Conservation (phyloP, 176 grass and related monocot species). For the Saccharum officinarum region DNA sequence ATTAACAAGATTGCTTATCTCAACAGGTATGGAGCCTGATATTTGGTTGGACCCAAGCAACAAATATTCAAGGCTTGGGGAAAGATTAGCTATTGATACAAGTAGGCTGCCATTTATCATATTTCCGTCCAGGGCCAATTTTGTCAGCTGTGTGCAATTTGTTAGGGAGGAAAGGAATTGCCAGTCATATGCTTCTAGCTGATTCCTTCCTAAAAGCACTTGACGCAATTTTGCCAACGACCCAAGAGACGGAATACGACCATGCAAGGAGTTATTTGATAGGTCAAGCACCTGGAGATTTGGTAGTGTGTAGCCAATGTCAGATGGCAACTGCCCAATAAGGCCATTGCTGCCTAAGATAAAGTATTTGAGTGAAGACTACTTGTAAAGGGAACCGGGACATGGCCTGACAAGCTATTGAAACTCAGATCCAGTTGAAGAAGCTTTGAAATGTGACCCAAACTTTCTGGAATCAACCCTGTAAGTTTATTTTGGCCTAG, state of each 20-base stretch:
- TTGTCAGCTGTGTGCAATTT: constrained; percentile 24
- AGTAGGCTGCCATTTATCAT: constrained; percentile 26
- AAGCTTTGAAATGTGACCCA: neutral
- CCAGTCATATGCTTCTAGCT: constrained; percentile 31
- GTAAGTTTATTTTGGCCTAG: constrained; percentile 16
- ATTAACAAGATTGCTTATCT: constrained; percentile 39
- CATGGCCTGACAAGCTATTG: constrained; percentile 26
- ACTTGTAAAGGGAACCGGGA: constrained; percentile 6
- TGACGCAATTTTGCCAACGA: neutral
- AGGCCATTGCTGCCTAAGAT: constrained; percentile 28
- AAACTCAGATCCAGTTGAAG: constrained; percentile 2
- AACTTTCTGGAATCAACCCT: neutral
- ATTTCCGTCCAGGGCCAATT: constrained; percentile 29
- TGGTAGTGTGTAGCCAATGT: constrained; percentile 23
- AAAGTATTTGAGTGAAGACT: constrained; percentile 1
- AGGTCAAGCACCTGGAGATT: constrained; percentile 27
- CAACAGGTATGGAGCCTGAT: constrained; percentile 35
- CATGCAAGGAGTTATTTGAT: constrained; percentile 13
- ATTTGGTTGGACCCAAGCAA: constrained; percentile 42
- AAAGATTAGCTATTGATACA: constrained; percentile 33
- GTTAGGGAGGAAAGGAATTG: constrained; percentile 19
- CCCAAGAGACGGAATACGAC: constrained; percentile 14
- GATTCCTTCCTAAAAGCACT: constrained; percentile 5
- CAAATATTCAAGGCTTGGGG: constrained; percentile 24
- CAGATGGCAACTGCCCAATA: constrained; percentile 14